Evolutionary conservation across 371 early-diverging fungal species (phyloP), one percentile per base, ranked within the genome.

Genomic region (Funneliformis caledonium): DNA sequence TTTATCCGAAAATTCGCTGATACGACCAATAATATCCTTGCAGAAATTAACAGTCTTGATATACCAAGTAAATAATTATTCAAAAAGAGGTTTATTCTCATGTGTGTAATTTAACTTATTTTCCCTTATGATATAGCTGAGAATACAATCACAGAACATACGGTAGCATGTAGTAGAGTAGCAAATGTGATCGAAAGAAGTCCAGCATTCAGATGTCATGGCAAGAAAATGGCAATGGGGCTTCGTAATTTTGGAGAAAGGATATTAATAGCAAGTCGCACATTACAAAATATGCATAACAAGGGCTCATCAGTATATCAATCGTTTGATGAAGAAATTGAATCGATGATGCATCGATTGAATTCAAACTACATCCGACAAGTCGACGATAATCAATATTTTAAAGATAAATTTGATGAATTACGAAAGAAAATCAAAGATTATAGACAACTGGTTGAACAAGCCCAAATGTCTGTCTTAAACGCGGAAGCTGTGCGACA

Each of bases 261-360:
- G 26, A 31, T 74, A 31, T 56, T 26, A 16, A 33, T 37, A 42
- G 56, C 74, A 22, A 56, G 74, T n/a, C 48, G 52, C n/a, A 16
- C 12, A 22, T 26, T 74, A 31, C 50, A 74, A 22, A 42, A 33
- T 33, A 56, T 74, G 56, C 56, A 74, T 74, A 48, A 56, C 16
- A 74, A 74, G 52, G 74, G 74, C 16, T 56, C 74, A 16, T 74
- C n/a, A 4, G 56, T 74, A 12, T 74, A 50, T 74, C 26, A 74
- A 74, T 50, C 74, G 26, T 26, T 26, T 26, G 26, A 26, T 26
- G 26, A 26, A 26, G 26, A 26, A 26, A 26, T 26, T 26, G 26
- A 26, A 26, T 26, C 26, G 26, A 26, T 26, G 26, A 26, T 26
- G 26, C 26, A 26, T 26, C 26, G 26, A 26, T 26, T 26, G 26